Conservation (phyloP, 495 filamentous ascomycete species). For the Tuber borchii region DNA sequence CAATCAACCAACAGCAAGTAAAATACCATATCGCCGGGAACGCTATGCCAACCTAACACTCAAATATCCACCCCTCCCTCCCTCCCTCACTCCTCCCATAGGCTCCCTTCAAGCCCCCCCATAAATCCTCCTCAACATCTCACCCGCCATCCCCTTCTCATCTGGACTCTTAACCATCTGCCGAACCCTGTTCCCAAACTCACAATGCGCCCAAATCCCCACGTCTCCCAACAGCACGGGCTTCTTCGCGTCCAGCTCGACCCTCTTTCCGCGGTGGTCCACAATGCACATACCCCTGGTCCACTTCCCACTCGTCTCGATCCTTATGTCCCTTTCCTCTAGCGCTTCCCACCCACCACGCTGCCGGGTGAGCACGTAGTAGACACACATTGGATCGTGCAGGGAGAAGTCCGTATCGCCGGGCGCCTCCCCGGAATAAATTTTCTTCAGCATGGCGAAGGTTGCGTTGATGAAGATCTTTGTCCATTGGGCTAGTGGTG, state of each 20-base stretch:
- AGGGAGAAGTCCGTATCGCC: constrained; percentile 58
- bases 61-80: background rate
- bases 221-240: constrained; percentile 54
- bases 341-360: constrained; percentile 42
- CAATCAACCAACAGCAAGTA: background rate
- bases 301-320: constrained; percentile 90
- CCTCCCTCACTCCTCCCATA: background rate
- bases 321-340: constrained; percentile 62
- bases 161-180: constrained; percentile 48
- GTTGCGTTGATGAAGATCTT: constrained; percentile 68
- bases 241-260: constrained; percentile 50
- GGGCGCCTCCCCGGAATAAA: constrained; percentile 54
- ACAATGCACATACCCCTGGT: constrained; percentile 83
- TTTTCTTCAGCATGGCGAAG: constrained; percentile 62
- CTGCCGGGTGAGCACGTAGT: constrained; percentile 65
- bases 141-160: constrained; percentile 39
- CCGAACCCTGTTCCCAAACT: constrained; percentile 57
- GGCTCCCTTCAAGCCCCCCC: background rate
- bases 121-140: constrained; percentile 45
- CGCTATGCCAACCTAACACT: background rate
- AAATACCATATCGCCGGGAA: background rate
- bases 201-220: constrained; percentile 55
- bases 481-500: constrained; percentile 78
- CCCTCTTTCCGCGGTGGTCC: constrained; percentile 62
- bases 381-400: constrained; percentile 84